Percentiles rank a stretch among this genome's conserved stretches.
These are phyloP conservation scores for Nicotiana benthamiana DNA, from an alignment of 257 asterid species.

Conservation along the genomic window DNA sequence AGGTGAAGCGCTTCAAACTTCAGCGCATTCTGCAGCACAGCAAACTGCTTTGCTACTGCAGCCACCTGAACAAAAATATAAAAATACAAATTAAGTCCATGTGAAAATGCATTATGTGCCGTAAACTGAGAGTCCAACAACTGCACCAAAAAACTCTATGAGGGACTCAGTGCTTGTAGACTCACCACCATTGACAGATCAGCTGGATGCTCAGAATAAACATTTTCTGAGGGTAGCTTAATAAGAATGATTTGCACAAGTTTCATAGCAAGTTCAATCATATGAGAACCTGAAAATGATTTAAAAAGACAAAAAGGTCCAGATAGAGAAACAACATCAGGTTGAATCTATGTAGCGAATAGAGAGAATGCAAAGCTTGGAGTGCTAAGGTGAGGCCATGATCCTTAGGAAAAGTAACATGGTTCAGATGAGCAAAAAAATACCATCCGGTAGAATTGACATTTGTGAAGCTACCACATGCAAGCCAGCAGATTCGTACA, in stretches of 20 bases:
- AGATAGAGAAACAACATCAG: neutral
- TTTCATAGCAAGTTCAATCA: constrained; percentile 54
- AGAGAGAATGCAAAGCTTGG: neutral
- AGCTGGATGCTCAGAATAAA: constrained; percentile 34
- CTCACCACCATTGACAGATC: constrained; percentile 73
- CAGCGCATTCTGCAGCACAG: constrained; percentile 60
- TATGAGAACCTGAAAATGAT: constrained; percentile 44
- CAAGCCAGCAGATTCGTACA: constrained; percentile 59
- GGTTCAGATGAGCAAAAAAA: constrained; percentile 1
- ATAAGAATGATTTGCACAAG: constrained; percentile 57
- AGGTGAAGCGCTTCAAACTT: constrained; percentile 86
- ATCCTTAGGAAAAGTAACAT: neutral
- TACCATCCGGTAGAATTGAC: constrained; percentile 61
- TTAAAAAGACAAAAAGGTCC: neutral
- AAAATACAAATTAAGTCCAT: neutral
- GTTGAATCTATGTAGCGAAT: neutral
- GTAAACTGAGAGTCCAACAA: constrained; percentile 7
- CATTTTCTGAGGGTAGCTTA: constrained; percentile 56
- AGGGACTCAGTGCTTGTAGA: constrained; percentile 5
- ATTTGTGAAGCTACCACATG: constrained; percentile 53
- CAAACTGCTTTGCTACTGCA: constrained; percentile 67
- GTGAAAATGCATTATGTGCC: neutral
- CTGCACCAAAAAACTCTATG: constrained; percentile 8
- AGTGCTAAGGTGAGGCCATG: neutral
- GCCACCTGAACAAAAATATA: constrained; percentile 42